Base-by-base conservation (phyloP, 345 rosid genomes). In the Populus euphratica region DNA sequence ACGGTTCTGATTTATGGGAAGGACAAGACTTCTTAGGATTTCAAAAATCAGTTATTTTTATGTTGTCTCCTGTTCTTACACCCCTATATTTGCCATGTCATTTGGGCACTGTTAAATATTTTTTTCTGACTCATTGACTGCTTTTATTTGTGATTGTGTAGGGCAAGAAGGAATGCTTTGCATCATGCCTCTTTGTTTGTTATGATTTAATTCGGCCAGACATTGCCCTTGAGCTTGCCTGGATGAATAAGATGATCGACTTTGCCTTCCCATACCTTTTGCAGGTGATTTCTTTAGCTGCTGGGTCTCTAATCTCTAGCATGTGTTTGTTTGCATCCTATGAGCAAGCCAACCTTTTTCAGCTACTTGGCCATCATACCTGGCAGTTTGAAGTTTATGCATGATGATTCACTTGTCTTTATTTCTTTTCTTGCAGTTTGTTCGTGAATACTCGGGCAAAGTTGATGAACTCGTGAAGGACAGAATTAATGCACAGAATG, bases 161-260 rank as follows among this genome's bases (percentile, higher is more conserved):
- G 88, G 92, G 92, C 25, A 95, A 92, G 87, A 93, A 93, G 84
- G 99, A 93, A 85, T 92, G 98, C 79, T 95, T 95, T 73, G 96
- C 96, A 12, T 82, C 98, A 18, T 95, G 97, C 86, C 93, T 95
- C 67, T 95, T 93, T 86, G 99, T 95, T 36, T 95, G 98, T 81
- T 91, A 95, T 35, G 99, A 93, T 75, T 87, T 93, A 76, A 81
- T 95, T 73, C 89, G 96, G 72, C 81, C 94, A 69, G 98, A 95
- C 59, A 85, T 93, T 76, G 97, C 90, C 71, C 91, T 95, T 68
- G 98, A 95, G 81, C 93, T 87, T 41, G 94, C 98, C 27, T 93
- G 98, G 99, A 90, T 90, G 80, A 90, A 95, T 88, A 90, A 88
- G 52, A 90, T 95, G 93, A 73, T 91, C 31, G 99, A 93, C 83